Base-by-base conservation (phyloP, 1,284 basidiomycete species). In the Ustilago lituana region DNA sequence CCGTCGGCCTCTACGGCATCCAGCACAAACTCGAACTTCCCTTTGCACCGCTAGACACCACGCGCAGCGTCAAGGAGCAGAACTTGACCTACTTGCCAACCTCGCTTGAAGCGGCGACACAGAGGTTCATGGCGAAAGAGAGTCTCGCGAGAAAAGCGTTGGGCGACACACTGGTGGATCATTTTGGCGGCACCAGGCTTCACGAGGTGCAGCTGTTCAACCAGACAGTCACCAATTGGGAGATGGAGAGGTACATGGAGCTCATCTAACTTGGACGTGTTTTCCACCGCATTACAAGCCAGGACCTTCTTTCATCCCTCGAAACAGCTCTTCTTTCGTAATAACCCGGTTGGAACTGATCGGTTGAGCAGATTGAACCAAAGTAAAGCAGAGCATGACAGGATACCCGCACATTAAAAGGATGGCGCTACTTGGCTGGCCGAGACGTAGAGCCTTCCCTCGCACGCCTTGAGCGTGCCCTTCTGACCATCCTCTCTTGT, bases 181-280 rank as follows among this genome's bases (percentile, higher is more conserved):
- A 98, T 79, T 95, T 88, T 79, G 93, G 91, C 5, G 94, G 92
- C 2, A 97, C 94, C 10, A 87, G 94, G 73, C 86, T 92, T 81
- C 91, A 95, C 80, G 93, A 96, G 83, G 88, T 94, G 40, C 88
- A 87, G 55, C 76, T 91, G 44, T 93, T 91, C 89, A 91, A 92
- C 75, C 87, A 89, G 75, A 91, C 93, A 5, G 92, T 96, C 24
- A 96, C 94, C 4, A 90, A 88, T 81, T 96, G 93, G 93, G 93
- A 96, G 87, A 88, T 93, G 92, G 76, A 79, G 87, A 45, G 70
- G 36, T 73, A 73, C n/a, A 65, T 73, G 61, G 70, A 73, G 55
- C 44, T 73, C 14, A 40, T 70, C 32, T 73, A 52, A 3, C 15
- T n/a, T n/a, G n/a, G n/a, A n/a, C n/a, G n/a, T n/a, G n/a, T n/a